Evolutionary conservation across 208 protist genomes (phyloP).

Genomic region (Trypanosoma rangeli): DNA sequence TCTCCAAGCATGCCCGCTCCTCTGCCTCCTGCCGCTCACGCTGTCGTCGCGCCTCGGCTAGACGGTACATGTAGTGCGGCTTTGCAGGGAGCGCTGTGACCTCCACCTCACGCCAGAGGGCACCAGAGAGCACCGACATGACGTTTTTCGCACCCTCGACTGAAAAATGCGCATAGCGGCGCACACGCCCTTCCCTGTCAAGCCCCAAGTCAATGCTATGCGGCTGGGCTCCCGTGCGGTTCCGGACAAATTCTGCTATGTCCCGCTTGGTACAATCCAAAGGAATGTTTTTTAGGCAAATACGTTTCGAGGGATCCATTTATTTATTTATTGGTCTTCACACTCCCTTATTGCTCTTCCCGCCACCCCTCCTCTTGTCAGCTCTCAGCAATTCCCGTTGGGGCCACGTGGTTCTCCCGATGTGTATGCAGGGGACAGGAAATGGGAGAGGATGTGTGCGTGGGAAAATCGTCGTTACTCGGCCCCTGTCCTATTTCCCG

Average conservation of each 20-base stretch:
- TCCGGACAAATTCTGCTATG: slow-evolving; percentile 79
- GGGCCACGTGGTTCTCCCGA: background rate
- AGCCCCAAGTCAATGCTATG: slow-evolving; percentile 88
- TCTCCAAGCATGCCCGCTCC: slow-evolving; percentile 35
- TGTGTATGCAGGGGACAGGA: background rate
- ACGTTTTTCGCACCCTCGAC: slow-evolving; percentile 83
- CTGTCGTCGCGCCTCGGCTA: slow-evolving; percentile 69
- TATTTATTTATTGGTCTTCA: background rate
- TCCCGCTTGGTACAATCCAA: slow-evolving; percentile 80
- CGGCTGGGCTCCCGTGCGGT: slow-evolving; percentile 69
- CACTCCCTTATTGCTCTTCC: slow-evolving; percentile 6
- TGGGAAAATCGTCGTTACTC: background rate
- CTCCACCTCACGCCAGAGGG: slow-evolving; percentile 31
- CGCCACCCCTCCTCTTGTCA: background rate
- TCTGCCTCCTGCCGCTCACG: slow-evolving; percentile 66
- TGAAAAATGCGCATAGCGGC: slow-evolving; percentile 85
- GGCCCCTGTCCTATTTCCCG: background rate
- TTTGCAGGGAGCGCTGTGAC: slow-evolving; percentile 55
- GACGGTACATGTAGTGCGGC: slow-evolving; percentile 70
- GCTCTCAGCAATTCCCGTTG: background rate
- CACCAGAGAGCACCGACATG: slow-evolving; percentile 49
- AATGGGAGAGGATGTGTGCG: background rate
- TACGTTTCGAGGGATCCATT: slow-evolving; percentile 85
- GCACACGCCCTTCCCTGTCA: slow-evolving; percentile 44
- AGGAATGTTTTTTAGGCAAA: slow-evolving; percentile 85